phyloP scores from a whole-genome alignment of 2,329 filamentous ascomycete genomes.

The Cadophora sp. region DNA sequence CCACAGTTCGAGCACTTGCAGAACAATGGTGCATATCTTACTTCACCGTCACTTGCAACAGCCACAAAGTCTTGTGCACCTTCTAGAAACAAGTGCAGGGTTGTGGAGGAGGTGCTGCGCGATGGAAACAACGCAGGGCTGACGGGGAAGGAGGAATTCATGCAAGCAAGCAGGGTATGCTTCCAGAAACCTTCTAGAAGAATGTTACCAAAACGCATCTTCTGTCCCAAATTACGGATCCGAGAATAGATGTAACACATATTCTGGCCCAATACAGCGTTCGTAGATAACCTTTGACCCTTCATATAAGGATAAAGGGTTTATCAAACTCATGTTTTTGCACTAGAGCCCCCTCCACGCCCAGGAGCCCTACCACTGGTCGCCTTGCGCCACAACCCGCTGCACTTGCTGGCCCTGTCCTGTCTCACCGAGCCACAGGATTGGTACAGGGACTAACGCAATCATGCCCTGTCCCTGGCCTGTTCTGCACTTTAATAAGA shows the following conservation, averaged over 20 bases:
- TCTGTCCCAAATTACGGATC: neutral
- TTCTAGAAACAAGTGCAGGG: conserved; percentile 7
- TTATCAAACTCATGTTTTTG: conserved; percentile 1
- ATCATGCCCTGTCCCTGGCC: conserved; percentile 9
- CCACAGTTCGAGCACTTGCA: neutral
- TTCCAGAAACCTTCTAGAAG: conserved; percentile 14
- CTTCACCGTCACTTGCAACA: neutral
- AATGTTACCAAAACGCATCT: neutral
- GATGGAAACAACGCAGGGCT: conserved; percentile 10
- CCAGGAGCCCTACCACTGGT: conserved; percentile 7
- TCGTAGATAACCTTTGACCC: conserved; percentile 5
- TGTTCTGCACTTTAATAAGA: conserved; percentile 5
- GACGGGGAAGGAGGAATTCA: conserved; percentile 15
- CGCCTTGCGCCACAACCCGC: conserved; percentile 22
- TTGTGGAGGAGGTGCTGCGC: neutral
- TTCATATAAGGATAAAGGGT: neutral
- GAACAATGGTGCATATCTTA: neutral
- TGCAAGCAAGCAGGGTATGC: conserved; percentile 6
- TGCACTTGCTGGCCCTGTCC: neutral
- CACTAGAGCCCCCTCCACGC: neutral
- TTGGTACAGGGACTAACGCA: conserved; percentile 14
- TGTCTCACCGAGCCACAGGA: conserved; percentile 19
- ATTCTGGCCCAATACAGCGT: neutral
- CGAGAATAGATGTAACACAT: conserved; percentile 12
- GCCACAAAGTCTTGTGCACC: neutral